A percentile compares a stretch with the other conserved stretches of the same genome.
Conservation (phyloP, 192 early-diverging fungal species). For the Backusella liffmaniae region DNA sequence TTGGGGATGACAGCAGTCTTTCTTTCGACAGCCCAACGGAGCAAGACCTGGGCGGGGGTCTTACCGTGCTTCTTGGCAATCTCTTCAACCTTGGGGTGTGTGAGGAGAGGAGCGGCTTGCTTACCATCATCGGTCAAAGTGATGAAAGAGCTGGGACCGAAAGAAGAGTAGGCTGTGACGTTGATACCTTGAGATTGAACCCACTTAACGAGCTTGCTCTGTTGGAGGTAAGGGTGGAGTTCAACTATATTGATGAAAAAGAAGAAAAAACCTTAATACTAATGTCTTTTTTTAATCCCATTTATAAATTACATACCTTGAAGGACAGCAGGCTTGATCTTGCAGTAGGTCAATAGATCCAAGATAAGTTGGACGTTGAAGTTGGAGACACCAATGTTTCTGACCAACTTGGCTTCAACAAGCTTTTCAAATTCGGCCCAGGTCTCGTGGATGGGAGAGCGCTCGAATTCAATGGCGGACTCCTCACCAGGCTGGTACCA, state of each 20-base stretch:
- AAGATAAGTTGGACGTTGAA: slow-evolving; percentile 46
- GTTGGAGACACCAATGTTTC: slow-evolving; percentile 74
- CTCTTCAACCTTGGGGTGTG: slow-evolving; percentile 44
- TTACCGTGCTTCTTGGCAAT: slow-evolving; percentile 54
- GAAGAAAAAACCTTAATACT: neutral
- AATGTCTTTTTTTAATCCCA: neutral
- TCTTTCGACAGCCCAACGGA: slow-evolving; percentile 66
- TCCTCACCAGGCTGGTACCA: slow-evolving; percentile 35
- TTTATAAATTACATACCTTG: slow-evolving; percentile 39
- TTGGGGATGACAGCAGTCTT: slow-evolving; percentile 70
- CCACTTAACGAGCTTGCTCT: slow-evolving; percentile 60
- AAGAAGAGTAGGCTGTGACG: slow-evolving; percentile 73
- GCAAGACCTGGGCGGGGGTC: slow-evolving; percentile 56
- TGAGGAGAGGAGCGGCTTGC: slow-evolving; percentile 43
- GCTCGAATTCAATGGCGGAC: slow-evolving; percentile 33
- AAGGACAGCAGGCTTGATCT: slow-evolving; percentile 65
- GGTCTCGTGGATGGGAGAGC: slow-evolving; percentile 53
- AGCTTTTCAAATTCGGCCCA: slow-evolving; percentile 73
- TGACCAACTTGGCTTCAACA: slow-evolving; percentile 54
- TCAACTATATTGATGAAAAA: slow-evolving; percentile 44
- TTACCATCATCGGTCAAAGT: slow-evolving; percentile 23
- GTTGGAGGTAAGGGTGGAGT: slow-evolving; percentile 70
- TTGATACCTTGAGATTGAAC: slow-evolving; percentile 53
- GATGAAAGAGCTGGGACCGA: slow-evolving; percentile 49
- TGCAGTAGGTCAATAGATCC: slow-evolving; percentile 55